phyloP scores from a whole-genome alignment of 2,329 filamentous ascomycete species.

The Xylaria hypoxylon region DNA sequence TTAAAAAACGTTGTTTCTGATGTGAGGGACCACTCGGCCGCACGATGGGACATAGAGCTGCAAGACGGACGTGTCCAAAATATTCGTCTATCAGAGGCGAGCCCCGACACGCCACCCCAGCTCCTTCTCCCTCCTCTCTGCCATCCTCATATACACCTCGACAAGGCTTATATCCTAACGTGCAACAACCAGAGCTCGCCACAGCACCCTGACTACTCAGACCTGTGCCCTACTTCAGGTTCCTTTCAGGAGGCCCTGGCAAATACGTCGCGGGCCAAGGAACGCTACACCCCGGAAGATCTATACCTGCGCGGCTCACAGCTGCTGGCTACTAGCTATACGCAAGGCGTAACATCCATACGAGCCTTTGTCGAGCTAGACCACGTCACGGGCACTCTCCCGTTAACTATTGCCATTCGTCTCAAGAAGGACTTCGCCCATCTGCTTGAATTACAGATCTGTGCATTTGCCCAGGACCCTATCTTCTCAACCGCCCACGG shows the following conservation, averaged over 20 bases:
- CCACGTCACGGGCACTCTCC: conserved; percentile 61
- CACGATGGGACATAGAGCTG: conserved; percentile 33
- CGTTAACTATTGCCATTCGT: conserved; percentile 63
- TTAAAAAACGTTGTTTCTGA: conserved; percentile 37
- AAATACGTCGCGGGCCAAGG: conserved; percentile 66
- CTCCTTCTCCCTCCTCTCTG: conserved; percentile 63
- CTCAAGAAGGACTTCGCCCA: conserved; percentile 67
- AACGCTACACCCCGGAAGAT: conserved; percentile 70
- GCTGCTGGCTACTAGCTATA: conserved; percentile 73
- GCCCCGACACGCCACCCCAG: conserved; percentile 37
- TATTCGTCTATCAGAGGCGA: conserved; percentile 38
- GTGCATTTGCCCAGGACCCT: conserved; percentile 77
- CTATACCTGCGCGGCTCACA: conserved; percentile 73
- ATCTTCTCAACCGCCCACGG: conserved; percentile 68
- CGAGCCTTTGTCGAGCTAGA: conserved; percentile 80
- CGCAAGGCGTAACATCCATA: conserved; percentile 74
- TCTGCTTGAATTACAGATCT: conserved; percentile 72
- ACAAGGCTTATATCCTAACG: conserved; percentile 72
- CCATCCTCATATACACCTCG: conserved; percentile 79
- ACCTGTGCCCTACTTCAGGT: conserved; percentile 70
- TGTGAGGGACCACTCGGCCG: conserved; percentile 17
- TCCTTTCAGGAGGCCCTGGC: conserved; percentile 74
- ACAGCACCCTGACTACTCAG: conserved; percentile 65
- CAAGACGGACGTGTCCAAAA: conserved; percentile 39
- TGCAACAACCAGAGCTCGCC: conserved; percentile 43